Base-by-base conservation (phyloP, 2,329 filamentous ascomycete species). In the Botrytis medusae region DNA sequence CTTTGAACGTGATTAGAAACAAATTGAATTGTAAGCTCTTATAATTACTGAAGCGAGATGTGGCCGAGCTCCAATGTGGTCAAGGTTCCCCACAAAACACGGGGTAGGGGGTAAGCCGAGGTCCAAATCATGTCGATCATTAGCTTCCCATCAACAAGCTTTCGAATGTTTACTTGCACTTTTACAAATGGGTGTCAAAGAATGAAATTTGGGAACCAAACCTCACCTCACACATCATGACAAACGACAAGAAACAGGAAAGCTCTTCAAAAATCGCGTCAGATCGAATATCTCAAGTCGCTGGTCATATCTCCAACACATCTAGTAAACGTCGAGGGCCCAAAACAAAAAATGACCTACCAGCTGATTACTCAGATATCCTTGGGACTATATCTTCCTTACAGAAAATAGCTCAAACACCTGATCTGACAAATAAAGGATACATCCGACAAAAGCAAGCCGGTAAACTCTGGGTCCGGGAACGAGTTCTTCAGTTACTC, bases 381-480 rank as follows among this genome's bases (percentile, higher is more conserved):
- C 85, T 90, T 0, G 82, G 81, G n/a, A 87, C 90, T 76, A 83
- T 91, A n/a, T 76, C 81, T 8, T 83, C 83, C 0, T 83, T 91
- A 1, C 83, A 83, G 25, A 82, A 80, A 10, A 86, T 89, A 54
- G 88, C 89, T 18, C 81, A 83, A 34, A 90, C 85, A 1, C 88
- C 89, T 2, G 83, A 89, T 69, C 79, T 83, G 0, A 84, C 81
- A 12, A 86, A 86, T 72, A 83, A 86, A 74, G 89, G 89, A 37
- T 91, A 91, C 75, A 80, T 87, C n/a, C 85, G 87, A 8, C 89
- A 91, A 78, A 90, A 89, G 76, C 84, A 88, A 80, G 85, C 88
- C 4, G 89, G 89, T 2, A 91, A 91, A 79, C 83, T 91, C 29
- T 91, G 89, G 88, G 89, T 91, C 0, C 85, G 89, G 34, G 89